phyloP scores from a whole-genome alignment of 73 alveolate genomes.

The Stentor coeruleus region DNA sequence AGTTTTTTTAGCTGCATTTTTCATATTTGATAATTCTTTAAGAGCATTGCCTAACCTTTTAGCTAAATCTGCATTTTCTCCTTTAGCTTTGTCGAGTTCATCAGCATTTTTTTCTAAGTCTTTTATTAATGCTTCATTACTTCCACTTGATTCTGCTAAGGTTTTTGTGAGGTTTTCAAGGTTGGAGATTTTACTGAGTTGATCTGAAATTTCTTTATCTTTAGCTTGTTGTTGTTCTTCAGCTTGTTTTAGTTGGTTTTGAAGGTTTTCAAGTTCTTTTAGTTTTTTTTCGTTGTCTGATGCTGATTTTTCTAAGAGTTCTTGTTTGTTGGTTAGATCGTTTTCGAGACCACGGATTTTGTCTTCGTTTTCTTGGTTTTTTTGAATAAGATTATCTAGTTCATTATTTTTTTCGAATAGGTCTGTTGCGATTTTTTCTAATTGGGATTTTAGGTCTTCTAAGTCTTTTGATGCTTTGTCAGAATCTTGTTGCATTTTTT shows the following conservation, averaged over 20 bases:
- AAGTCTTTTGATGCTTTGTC: background rate
- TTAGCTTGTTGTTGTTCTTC: background rate
- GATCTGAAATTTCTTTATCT: background rate
- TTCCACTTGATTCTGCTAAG: background rate
- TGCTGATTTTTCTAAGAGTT: no score
- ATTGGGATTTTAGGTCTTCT: background rate
- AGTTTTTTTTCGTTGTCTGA: background rate
- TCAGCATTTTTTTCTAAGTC: background rate
- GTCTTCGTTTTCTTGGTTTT: background rate
- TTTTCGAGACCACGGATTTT: background rate
- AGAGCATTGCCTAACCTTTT: no score
- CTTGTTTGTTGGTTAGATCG: background rate
- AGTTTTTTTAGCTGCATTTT: no score
- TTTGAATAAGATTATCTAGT: background rate
- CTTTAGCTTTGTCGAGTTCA: background rate
- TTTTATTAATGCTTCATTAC: background rate
- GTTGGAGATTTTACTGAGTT: no score
- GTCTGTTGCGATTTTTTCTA: background rate
- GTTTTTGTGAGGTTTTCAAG: background rate
- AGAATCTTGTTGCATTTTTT: no score
- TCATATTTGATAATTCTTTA: no score
- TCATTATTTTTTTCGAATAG: background rate
- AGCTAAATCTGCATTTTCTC: background rate
- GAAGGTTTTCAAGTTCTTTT: background rate
- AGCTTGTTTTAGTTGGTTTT: background rate